Conservation (phyloP, 805 yeast genomes). For the Kodamaea nitidulidarum region DNA sequence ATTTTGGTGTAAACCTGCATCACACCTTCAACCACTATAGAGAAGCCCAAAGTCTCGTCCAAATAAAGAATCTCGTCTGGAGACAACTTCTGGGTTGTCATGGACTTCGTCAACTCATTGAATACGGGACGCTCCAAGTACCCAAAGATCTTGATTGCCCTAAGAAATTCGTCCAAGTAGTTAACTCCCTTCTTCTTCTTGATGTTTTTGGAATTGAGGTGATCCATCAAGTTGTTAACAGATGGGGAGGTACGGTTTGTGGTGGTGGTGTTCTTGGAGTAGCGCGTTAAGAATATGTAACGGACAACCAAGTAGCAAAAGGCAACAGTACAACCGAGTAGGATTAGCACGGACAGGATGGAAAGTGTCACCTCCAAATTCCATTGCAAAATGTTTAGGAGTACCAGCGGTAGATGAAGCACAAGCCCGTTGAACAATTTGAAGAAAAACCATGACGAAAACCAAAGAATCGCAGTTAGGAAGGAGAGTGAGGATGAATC, state of each 20-base stretch:
- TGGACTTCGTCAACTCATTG: conserved; percentile 85
- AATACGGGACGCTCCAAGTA: conserved; percentile 86
- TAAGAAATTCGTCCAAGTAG: conserved; percentile 81
- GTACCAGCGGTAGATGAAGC: conserved; percentile 15
- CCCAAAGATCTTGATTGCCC: conserved; percentile 92
- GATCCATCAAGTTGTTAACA: conserved; percentile 42
- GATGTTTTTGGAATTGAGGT: conserved; percentile 20
- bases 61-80: conserved; percentile 72
- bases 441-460: conserved; percentile 19
- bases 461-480: conserved; percentile 14
- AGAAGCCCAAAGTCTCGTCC: conserved; percentile 76
- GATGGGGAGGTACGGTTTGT: conserved; percentile 39
- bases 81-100: conserved; percentile 81
- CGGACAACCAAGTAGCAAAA: conserved; percentile 49
- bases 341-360: conserved; percentile 42
- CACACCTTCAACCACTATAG: conserved; percentile 89
- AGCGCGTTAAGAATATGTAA: conserved; percentile 59
- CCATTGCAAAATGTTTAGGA: conserved; percentile 33
- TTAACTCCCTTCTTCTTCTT: conserved; percentile 36
- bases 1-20: conserved; percentile 71
- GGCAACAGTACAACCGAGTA: conserved; percentile 26
- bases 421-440: conserved; percentile 15
- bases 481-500: conserved; percentile 15
- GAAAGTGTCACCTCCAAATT: conserved; percentile 50
- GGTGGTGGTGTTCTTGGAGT: conserved; percentile 50